Conservation (phyloP, 352 stramenopile species). For the Phytophthora cryptogea region DNA sequence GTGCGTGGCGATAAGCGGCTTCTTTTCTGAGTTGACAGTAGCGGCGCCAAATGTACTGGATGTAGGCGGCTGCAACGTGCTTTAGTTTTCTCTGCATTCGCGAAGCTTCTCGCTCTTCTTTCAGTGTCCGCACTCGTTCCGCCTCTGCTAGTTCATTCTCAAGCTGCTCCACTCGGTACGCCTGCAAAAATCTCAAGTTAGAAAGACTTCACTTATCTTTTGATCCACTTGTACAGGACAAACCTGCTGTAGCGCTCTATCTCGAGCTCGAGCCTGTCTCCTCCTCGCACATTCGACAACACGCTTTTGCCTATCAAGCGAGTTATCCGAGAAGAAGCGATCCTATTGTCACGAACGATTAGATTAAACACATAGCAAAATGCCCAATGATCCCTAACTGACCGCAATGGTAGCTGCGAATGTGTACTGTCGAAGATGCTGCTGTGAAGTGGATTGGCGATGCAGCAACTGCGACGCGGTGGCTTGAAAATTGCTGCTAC, state of each 20-base stretch:
- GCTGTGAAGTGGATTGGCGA: slow-evolving; percentile 39
- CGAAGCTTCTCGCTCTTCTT: slow-evolving; percentile 56
- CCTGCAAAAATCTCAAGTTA: slow-evolving; percentile 25
- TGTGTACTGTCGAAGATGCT: slow-evolving; percentile 33
- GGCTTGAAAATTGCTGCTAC: slow-evolving; percentile 20
- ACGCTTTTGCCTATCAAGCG: slow-evolving; percentile 54
- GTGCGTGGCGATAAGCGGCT: slow-evolving; percentile 12
- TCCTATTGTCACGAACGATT: slow-evolving; percentile 37
- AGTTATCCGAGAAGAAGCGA: slow-evolving; percentile 78
- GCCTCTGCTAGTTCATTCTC: slow-evolving; percentile 56
- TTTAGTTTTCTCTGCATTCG: slow-evolving; percentile 66
- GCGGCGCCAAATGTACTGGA: slow-evolving; percentile 66
- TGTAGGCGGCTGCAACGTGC: slow-evolving; percentile 68
- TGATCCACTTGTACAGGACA: neutral
- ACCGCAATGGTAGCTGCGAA: slow-evolving; percentile 50
- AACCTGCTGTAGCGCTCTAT: slow-evolving; percentile 65
- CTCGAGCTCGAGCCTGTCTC: slow-evolving; percentile 49
- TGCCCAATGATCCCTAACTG: neutral
- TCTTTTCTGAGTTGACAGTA: slow-evolving; percentile 20
- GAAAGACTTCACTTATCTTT: neutral
- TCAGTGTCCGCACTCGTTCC: slow-evolving; percentile 31
- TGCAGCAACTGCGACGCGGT: slow-evolving; percentile 44
- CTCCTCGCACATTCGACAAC: slow-evolving; percentile 65
- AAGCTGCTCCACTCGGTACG: slow-evolving; percentile 46
- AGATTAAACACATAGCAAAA: neutral